Conservation (phyloP, 257 asterid species). For the Nicotiana noctiflora region DNA sequence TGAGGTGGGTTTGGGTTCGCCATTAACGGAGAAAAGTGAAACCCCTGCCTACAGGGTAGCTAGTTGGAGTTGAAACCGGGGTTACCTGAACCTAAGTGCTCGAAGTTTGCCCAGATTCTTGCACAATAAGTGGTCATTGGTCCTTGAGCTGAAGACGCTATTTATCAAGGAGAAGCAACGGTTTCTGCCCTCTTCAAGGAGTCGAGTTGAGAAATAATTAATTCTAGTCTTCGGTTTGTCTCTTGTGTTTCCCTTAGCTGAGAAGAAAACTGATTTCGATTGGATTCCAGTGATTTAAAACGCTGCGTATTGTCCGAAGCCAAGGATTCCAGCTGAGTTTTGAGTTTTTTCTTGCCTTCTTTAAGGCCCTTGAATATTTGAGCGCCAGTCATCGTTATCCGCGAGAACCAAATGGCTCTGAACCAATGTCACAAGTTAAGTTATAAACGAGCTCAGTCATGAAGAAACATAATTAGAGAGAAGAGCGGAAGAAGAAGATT, state of each 20-base stretch:
- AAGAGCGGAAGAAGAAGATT: not conserved
- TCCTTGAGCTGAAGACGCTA: not conserved
- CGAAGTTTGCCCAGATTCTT: not conserved
- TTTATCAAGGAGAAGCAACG: not conserved
- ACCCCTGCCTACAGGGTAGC: not conserved
- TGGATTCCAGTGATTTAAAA: not conserved
- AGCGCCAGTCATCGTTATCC: not conserved
- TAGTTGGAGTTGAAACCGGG: not conserved
- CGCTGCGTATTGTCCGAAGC: not conserved
- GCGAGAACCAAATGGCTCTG: not conserved
- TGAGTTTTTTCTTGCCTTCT: not conserved
- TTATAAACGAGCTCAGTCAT: not conserved
- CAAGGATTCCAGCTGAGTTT: not conserved
- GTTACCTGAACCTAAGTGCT: not conserved
- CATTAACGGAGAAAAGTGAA: not conserved
- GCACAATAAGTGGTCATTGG: not conserved
- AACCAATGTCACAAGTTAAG: not conserved
- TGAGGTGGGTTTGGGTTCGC: not conserved
- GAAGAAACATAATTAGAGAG: not conserved
- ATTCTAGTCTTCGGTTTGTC: not conserved
- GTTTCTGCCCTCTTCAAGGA: not conserved
- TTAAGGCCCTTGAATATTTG: not conserved
- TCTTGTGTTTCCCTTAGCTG: not conserved
- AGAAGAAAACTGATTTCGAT: not conserved
- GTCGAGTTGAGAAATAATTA: not conserved